A percentile compares a stretch with the other conserved stretches of the same genome.
Evolutionary conservation across 2,329 filamentous ascomycete genomes (phyloP).

Genomic region (Colletotrichum melonis): DNA sequence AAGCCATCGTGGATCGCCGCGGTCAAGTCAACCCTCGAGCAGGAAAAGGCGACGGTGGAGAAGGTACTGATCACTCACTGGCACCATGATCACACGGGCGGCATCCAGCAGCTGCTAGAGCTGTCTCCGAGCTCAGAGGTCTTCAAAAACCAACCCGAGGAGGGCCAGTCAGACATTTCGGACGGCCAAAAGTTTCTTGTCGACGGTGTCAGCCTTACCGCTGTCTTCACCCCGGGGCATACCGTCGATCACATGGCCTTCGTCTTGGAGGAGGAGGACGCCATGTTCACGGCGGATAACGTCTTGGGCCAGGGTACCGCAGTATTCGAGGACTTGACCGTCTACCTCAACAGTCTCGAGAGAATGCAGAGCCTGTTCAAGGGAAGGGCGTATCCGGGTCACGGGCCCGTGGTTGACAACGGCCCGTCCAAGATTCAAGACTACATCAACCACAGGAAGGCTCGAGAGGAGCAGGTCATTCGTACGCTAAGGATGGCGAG

Average conservation of each 20-base stretch:
- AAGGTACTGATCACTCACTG: slow-evolving; percentile 87
- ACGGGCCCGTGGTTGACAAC: slow-evolving; percentile 82
- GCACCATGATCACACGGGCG: slow-evolving; percentile 88
- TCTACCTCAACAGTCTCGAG: slow-evolving; percentile 76
- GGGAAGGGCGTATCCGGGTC: slow-evolving; percentile 85
- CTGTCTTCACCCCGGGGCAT: slow-evolving; percentile 74
- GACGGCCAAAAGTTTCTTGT: slow-evolving; percentile 66
- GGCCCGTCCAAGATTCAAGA: slow-evolving; percentile 79
- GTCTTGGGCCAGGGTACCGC: slow-evolving; percentile 88
- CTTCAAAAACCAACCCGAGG: slow-evolving; percentile 72
- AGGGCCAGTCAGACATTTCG: slow-evolving; percentile 58
- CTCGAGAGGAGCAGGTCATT: slow-evolving; percentile 83
- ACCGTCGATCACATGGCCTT: slow-evolving; percentile 86
- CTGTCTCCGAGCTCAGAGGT: slow-evolving; percentile 72
- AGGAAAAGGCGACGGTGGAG: slow-evolving; percentile 77
- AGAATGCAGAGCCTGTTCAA: slow-evolving; percentile 74
- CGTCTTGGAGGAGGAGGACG: slow-evolving; percentile 80
- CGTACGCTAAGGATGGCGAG: slow-evolving; percentile 62
- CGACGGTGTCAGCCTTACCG: slow-evolving; percentile 74
- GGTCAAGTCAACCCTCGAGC: slow-evolving; percentile 71
- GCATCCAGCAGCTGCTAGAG: slow-evolving; percentile 75
- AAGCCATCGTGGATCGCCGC: slow-evolving; percentile 76
- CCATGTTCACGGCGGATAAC: slow-evolving; percentile 91
- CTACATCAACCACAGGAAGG: slow-evolving; percentile 84
- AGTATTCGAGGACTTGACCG: slow-evolving; percentile 81